Evolutionary conservation across 345 rosid species (phyloP).

Genomic region (Citrus glauca): DNA sequence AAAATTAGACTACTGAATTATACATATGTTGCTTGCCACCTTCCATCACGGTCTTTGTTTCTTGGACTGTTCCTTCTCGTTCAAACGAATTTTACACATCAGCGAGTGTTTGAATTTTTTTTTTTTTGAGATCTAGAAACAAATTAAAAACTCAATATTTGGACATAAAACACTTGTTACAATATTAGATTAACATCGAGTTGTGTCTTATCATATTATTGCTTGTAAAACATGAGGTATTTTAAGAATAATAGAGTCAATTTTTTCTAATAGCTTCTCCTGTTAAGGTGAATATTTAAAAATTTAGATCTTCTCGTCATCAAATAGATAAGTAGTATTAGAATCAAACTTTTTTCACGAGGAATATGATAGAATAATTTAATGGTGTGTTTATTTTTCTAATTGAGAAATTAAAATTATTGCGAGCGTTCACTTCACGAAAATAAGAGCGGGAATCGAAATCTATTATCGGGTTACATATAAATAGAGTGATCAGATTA

Average conservation of each 20-base stretch:
- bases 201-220: background rate
- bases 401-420: too few species aligned
- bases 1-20: background rate
- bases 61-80: constrained; percentile 1
- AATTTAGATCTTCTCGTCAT: rapidly evolving
- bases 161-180: background rate
- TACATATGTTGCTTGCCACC: background rate
- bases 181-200: too few species aligned
- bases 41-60: background rate
- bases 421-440: too few species aligned
- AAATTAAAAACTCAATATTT: background rate
- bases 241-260: too few species aligned
- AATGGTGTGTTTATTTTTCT: rapidly evolving
- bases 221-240: too few species aligned
- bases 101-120: background rate
- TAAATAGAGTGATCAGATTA: too few species aligned
- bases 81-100: background rate
- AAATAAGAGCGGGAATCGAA: too few species aligned
- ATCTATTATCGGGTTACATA: too few species aligned
- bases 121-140: background rate
- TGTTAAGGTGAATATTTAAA: too few species aligned
- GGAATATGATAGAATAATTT: rapidly evolving
- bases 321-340: too few species aligned
- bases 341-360: too few species aligned
- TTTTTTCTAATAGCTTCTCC: too few species aligned